A percentile compares a stretch with the other conserved stretches of the same genome.
phyloP scores from a whole-genome alignment of 306 rosid species.

The Benincasa hispida region DNA sequence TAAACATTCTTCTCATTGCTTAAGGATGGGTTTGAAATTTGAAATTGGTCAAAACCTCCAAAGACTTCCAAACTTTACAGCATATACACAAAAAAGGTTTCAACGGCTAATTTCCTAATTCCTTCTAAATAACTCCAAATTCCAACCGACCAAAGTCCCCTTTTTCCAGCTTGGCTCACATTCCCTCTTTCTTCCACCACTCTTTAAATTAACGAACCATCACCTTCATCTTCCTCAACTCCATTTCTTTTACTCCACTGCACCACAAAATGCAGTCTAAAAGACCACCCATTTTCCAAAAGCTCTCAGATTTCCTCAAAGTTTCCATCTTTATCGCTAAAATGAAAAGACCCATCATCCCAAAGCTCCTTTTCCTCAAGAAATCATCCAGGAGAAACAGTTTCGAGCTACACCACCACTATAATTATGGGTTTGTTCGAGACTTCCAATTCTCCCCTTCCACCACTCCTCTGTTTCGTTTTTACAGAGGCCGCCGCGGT shows the following conservation, averaged over 20 bases:
- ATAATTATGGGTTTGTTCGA: conserved; percentile 21
- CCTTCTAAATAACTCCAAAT: conserved; percentile 8
- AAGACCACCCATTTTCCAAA: conserved; percentile 21
- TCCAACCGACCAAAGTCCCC: conserved; percentile 34
- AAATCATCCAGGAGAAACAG: conserved; percentile 16
- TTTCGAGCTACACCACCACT: conserved; percentile 24
- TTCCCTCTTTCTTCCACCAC: background rate
- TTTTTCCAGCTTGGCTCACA: conserved; percentile 40
- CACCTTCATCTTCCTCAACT: background rate
- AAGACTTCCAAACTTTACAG: background rate
- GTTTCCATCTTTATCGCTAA: conserved; percentile 24
- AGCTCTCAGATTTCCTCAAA: conserved; percentile 24
- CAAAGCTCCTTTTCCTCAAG: conserved; percentile 25
- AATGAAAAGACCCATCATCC: conserved; percentile 27
- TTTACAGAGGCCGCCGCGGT: background rate
- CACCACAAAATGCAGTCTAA: conserved; percentile 30
- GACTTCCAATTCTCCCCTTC: conserved; percentile 43
- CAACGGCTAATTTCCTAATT: conserved; percentile 47
- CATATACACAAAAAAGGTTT: background rate
- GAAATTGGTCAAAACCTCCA: background rate
- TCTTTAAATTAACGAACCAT: background rate
- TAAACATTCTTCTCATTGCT: background rate
- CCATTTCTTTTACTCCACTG: background rate
- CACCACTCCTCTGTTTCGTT: conserved; percentile 32
- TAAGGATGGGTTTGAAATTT: background rate